Evolutionary conservation across 768 basidiomycete species (phyloP), one percentile per base, ranked within the genome.

Genomic region (Rhodotorula sphaerocarpa): DNA sequence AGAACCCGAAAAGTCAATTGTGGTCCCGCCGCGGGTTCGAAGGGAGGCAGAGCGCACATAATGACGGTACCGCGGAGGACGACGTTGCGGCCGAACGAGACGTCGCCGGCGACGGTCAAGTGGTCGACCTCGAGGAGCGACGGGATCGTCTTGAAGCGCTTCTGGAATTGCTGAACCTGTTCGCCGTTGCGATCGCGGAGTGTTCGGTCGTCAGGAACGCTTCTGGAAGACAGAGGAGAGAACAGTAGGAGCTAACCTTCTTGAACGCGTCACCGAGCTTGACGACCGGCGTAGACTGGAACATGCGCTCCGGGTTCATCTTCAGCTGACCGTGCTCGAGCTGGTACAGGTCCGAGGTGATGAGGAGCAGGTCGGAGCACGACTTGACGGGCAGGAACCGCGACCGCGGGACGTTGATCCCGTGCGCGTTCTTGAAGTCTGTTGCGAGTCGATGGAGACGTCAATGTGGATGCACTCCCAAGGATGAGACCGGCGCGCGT

Each of bases 181-280:
- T 55, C 43, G 21, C 10, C 21, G 33, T 25, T n/a, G n/a, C n/a
- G n/a, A n/a, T n/a, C n/a, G n/a, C n/a, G n/a, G n/a, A n/a, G n/a
- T n/a, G n/a, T n/a, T n/a, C n/a, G n/a, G n/a, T n/a, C n/a, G n/a
- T n/a, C n/a, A n/a, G n/a, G n/a, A n/a, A n/a, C 27, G 47, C 15
- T 5, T 14, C 7, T 30, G 48, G 30, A 20, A 10, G 16, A 50
- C 7, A 23, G 21, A 6, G 3, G n/a, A n/a, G n/a, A 11, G 23
- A n/a, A 6, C 15, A 10, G 23, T 25, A 7, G 11, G 12, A 4
- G n/a, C 36, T 39, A 58, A 88, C 87, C 83, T 89, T 92, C 82
- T 92, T 95, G 83, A 97, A 95, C 75, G 88, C 87, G 75, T 91
- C 89, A 48, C 91, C 90, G 52, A 95, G 82, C 79, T 95, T 95